Base-by-base conservation (phyloP, 2,329 filamentous ascomycete genomes). In the Fusarium citri region DNA sequence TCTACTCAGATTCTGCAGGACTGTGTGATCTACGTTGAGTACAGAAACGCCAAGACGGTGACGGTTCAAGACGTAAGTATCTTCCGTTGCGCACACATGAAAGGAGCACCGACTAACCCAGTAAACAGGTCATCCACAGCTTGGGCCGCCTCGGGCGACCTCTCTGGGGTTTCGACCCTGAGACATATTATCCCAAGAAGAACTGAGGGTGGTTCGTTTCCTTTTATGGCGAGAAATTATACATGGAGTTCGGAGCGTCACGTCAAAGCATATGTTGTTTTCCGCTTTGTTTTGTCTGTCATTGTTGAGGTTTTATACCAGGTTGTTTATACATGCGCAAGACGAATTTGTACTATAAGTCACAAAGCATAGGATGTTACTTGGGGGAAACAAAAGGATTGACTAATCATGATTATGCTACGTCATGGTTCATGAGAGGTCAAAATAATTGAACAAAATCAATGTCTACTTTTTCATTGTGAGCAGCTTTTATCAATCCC, bases 31-130 rank as follows among this genome's bases (percentile, higher is more conserved):
- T 88, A 86, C 25, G 80, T 84, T 0, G 89, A 91, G 12, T 81
- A 91, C 50, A 76, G 84, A 0, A 78, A 81, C 0, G 80, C 85
- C 0, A 92, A 92, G 78, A 93, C 91, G 0, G 83, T 92, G 0
- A 91, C 88, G 0, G 82, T 88, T 0, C 78, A 82, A 0, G 91
- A 93, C 69, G 90, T 91, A 74, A 76, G 85, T 80, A 18, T 15
- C 14, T 14, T 18, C 9, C n/a, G 26, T 23, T 28, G 4, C 8
- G 5, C n/a, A 22, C 9, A 14, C 10, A 25, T 14, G 8, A 7
- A 23, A 28, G 16, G 16, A 43, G 25, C 69, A 42, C 23, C 16
- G 12, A 31, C 64, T 75, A 48, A 69, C 47, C 8, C 9, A 11
- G 25, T 2, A 20, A n/a, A 25, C 26, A 91, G 89, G 86, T 91